A percentile compares a stretch with the other conserved stretches of the same genome.
These are phyloP conservation scores for Salmacisia buchloeana DNA, from an alignment of 1,284 basidiomycete genomes.

Conservation along the genomic window DNA sequence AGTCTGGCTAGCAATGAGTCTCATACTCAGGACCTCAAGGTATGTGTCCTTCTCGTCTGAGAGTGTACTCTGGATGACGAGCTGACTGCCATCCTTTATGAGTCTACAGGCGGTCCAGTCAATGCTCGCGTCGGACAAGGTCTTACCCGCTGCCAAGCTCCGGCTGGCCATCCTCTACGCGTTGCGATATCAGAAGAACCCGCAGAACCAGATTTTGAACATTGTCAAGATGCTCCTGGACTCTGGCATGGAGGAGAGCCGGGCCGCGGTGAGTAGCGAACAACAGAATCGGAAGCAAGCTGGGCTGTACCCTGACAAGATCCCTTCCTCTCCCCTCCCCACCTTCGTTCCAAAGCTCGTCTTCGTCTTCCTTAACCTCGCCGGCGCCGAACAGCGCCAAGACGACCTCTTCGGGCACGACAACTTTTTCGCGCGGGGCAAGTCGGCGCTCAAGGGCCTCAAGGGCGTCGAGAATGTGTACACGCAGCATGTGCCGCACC, in stretches of 20 bases:
- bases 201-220: constrained; percentile 72
- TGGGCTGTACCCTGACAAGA: no score
- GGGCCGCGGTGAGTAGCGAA: constrained; percentile 68
- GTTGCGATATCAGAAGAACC: constrained; percentile 87
- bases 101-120: constrained; percentile 21
- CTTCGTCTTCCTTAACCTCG: constrained; percentile 85
- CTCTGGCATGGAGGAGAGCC: constrained; percentile 74
- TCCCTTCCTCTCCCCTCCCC: not conserved
- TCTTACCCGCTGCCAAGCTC: constrained; percentile 76
- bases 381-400: constrained; percentile 91
- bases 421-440: constrained; percentile 86
- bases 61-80: not conserved
- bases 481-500: constrained; percentile 91
- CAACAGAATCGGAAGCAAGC: no score
- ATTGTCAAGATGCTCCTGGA: constrained; percentile 76
- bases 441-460: constrained; percentile 87
- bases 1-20: constrained; percentile 87
- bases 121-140: constrained; percentile 57
- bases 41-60: constrained; percentile 48
- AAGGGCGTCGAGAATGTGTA: constrained; percentile 99
- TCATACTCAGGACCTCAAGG: constrained; percentile 72
- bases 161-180: constrained; percentile 91
- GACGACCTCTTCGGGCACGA: constrained; percentile 97
- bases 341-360: constrained; percentile 60
- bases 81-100: no score